A percentile compares a stretch with the other conserved stretches of the same genome.
phyloP scores from a whole-genome alignment of 2,329 filamentous ascomycete species.

The Cadophora sp. region DNA sequence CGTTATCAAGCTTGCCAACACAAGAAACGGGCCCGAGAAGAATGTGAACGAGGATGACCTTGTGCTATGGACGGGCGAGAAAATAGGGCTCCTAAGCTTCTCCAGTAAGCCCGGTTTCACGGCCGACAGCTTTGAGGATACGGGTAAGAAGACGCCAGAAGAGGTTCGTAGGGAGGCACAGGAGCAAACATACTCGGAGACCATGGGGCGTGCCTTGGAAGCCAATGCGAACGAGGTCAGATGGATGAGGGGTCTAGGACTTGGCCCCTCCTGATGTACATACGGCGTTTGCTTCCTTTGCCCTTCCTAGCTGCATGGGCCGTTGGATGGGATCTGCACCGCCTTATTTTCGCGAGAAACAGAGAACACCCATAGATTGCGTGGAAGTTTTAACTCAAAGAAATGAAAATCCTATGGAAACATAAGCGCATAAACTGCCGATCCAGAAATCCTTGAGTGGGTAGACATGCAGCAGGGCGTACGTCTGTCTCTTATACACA shows the following conservation, averaged over 20 bases:
- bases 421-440: neutral
- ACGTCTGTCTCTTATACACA: neutral
- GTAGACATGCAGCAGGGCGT: neutral
- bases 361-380: neutral
- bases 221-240: slow-evolving; percentile 57
- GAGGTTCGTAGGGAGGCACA: slow-evolving; percentile 59
- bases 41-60: slow-evolving; percentile 68
- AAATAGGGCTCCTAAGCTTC: slow-evolving; percentile 75
- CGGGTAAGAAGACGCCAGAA: slow-evolving; percentile 47
- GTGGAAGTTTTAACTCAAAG: neutral
- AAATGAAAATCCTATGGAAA: neutral
- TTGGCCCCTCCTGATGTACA: slow-evolving; percentile 24
- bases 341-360: neutral
- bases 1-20: slow-evolving; percentile 75
- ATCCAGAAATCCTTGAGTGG: neutral
- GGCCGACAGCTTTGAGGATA: slow-evolving; percentile 58
- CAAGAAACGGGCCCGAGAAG: slow-evolving; percentile 48
- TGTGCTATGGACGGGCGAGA: slow-evolving; percentile 87
- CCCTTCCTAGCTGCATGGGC: neutral
- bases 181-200: slow-evolving; percentile 67
- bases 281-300: neutral
- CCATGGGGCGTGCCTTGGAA: slow-evolving; percentile 78
- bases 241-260: slow-evolving; percentile 35
- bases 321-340: slow-evolving; percentile 7
- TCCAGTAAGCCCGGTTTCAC: slow-evolving; percentile 58